Evolutionary conservation across 768 basidiomycete species (phyloP).

Genomic region (Lentinus brumalis): DNA sequence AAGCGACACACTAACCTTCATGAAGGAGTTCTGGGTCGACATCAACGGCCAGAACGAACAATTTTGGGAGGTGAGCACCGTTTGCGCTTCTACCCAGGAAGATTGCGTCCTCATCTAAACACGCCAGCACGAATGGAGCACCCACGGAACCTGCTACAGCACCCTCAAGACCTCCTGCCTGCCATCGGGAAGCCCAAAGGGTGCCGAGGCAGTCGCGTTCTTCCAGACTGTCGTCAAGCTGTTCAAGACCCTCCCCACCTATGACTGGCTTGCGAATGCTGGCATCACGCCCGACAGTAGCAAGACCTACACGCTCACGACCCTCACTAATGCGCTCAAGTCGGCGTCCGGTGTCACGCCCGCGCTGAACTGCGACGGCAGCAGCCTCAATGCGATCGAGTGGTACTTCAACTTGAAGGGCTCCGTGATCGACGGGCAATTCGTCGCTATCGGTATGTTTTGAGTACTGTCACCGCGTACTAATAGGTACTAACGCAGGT

Average conservation of each 20-base stretch:
- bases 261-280: conserved; percentile 65
- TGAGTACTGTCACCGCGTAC: background rate
- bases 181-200: conserved; percentile 56
- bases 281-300: conserved; percentile 72
- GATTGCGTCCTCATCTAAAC: background rate
- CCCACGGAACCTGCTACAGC: conserved; percentile 65
- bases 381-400: conserved; percentile 45
- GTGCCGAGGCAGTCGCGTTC: conserved; percentile 71
- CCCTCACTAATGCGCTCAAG: conserved; percentile 56
- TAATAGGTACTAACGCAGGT: background rate
- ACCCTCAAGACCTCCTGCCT: conserved; percentile 62
- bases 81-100: background rate
- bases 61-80: conserved; percentile 64
- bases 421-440: conserved; percentile 66
- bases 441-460: conserved; percentile 56
- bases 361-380: conserved; percentile 44
- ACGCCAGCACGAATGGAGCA: conserved; percentile 66
- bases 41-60: conserved; percentile 57
- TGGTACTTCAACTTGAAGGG: conserved; percentile 70
- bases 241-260: conserved; percentile 74
- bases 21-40: conserved; percentile 66
- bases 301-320: conserved; percentile 57
- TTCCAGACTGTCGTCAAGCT: conserved; percentile 61
- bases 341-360: conserved; percentile 58
- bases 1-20: conserved; percentile 57